A percentile compares a stretch with the other conserved stretches of the same genome.
Evolutionary conservation across 2,329 filamentous ascomycete genomes (phyloP).

Genomic region (Colletotrichum orbiculare): DNA sequence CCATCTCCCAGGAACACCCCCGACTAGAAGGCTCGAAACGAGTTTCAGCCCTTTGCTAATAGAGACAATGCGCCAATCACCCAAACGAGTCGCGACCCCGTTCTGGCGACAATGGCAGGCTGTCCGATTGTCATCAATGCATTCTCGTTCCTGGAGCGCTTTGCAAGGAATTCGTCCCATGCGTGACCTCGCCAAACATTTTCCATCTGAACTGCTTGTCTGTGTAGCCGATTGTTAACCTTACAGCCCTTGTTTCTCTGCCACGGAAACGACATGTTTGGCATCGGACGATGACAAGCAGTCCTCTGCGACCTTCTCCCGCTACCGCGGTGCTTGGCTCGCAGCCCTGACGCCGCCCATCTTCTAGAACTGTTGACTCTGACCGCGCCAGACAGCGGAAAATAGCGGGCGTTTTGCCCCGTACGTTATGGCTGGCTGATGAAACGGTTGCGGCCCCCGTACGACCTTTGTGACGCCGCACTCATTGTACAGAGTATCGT

Average conservation of each 20-base stretch:
- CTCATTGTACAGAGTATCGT: too few species aligned
- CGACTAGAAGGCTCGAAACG: constrained; percentile 6
- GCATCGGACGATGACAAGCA: neutral
- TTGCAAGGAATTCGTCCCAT: constrained; percentile 13
- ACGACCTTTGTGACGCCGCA: too few species aligned
- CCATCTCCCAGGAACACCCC: constrained; percentile 16
- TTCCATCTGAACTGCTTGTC: constrained; percentile 4
- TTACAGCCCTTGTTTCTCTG: constrained; percentile 22
- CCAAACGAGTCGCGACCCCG: constrained; percentile 13
- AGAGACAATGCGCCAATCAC: constrained; percentile 30
- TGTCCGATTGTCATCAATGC: constrained; percentile 16
- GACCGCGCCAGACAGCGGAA: too few species aligned
- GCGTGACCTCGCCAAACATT: constrained; percentile 6
- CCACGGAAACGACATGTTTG: constrained; percentile 14
- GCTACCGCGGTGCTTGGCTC: too few species aligned
- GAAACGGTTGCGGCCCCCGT: too few species aligned
- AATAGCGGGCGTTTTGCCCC: too few species aligned
- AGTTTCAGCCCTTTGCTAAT: constrained; percentile 27
- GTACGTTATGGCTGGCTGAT: too few species aligned
- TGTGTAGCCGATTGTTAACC: constrained; percentile 7
- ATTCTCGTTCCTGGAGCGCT: neutral
- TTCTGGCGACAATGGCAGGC: constrained; percentile 13
- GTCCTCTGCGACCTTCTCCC: too few species aligned
- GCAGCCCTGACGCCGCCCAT: too few species aligned
- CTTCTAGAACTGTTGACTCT: too few species aligned